Evolutionary conservation across 305 asterid species (phyloP).

Genomic region (Fraxinus sp.): DNA sequence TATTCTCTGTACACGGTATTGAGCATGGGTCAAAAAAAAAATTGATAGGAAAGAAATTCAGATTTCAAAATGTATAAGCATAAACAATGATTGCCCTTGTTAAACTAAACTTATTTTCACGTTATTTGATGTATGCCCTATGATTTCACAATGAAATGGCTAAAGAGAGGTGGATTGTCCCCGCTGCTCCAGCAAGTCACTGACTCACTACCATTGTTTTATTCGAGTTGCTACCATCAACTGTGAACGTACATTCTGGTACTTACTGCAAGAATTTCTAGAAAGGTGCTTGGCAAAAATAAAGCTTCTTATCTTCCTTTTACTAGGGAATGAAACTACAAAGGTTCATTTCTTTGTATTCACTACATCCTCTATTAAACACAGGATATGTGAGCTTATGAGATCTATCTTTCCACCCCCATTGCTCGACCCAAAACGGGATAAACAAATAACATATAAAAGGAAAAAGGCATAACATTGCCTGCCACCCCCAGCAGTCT

Average conservation of each 20-base stretch:
- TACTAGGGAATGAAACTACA: neutral
- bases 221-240: neutral
- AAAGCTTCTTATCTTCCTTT: neutral
- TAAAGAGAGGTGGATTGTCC: neutral
- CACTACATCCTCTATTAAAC: neutral
- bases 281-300: neutral
- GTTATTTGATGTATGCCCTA: neutral
- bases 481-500: neutral
- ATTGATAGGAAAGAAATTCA: neutral
- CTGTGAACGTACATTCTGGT: neutral
- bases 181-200: neutral
- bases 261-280: neutral
- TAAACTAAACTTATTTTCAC: neutral
- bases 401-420: neutral
- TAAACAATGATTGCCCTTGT: neutral
- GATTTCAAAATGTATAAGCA: neutral
- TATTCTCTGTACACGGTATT: constrained; percentile 56
- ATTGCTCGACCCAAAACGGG: neutral
- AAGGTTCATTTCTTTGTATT: neutral
- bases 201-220: neutral
- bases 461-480: neutral
- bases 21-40: neutral
- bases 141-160: neutral
- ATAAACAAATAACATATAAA: too few species aligned
- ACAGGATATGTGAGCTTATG: neutral